A percentile compares a stretch with the other conserved stretches of the same genome.
These are phyloP conservation scores for Pterocarpus macrocarpus DNA, from an alignment of 306 rosid species.

Conservation along the genomic window DNA sequence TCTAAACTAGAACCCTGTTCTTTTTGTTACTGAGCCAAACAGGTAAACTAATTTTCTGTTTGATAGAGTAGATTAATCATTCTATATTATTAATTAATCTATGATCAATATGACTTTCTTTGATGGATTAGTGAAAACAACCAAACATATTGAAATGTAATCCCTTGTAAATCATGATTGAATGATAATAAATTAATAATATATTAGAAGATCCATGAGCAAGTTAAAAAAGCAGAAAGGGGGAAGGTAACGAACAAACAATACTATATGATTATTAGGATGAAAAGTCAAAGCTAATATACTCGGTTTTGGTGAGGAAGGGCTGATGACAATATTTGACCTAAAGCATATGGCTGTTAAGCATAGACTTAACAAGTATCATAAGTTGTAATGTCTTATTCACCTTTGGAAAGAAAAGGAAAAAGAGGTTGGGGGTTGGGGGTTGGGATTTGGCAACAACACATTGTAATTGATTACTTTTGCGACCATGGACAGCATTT, in stretches of 20 bases:
- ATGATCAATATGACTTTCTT: not conserved
- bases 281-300: conserved; percentile 32
- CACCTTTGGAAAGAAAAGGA: conserved; percentile 4
- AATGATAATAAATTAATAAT: not conserved
- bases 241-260: not conserved
- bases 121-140: not conserved
- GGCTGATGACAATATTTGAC: conserved; percentile 23
- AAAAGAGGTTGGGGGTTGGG: not conserved
- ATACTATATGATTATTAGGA: not conserved
- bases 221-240: not conserved
- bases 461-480: conserved; percentile 17
- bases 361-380: conserved; percentile 34
- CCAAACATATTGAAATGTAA: not conserved
- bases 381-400: conserved; percentile 43
- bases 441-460: not conserved
- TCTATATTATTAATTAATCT: too few relatives aligned
- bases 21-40: not conserved
- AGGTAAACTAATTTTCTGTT: not conserved
- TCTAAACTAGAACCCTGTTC: not conserved
- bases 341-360: conserved; percentile 50
- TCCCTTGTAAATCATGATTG: not conserved
- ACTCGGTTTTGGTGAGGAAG: conserved; percentile 11
- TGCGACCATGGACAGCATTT: not conserved
- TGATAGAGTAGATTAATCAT: too few relatives aligned
- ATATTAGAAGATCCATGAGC: not conserved